A percentile compares a stretch with the other conserved stretches of the same genome.
These are phyloP conservation scores for Termitomyces sp. DNA, from an alignment of 768 basidiomycete genomes.

Conservation along the genomic window DNA sequence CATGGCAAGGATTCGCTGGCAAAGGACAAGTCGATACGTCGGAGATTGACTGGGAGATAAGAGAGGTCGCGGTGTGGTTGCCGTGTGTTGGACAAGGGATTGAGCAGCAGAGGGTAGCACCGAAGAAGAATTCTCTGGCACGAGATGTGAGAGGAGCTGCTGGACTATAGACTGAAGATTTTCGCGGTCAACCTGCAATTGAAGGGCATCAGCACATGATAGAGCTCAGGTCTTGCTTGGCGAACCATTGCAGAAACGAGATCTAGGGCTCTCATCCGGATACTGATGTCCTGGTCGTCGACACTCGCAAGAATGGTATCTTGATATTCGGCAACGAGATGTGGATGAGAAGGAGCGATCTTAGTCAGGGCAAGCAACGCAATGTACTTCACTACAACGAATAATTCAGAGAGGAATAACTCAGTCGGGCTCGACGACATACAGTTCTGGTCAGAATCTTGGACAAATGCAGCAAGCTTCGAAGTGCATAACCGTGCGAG, in stretches of 20 bases:
- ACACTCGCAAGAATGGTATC: slow-evolving; percentile 87
- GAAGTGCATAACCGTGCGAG: slow-evolving; percentile 88
- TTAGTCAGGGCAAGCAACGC: slow-evolving; percentile 92
- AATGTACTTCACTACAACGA: slow-evolving; percentile 88
- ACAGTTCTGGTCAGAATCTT: slow-evolving; percentile 96
- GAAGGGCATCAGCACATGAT: neutral
- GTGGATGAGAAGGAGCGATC: slow-evolving; percentile 89
- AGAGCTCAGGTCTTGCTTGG: neutral
- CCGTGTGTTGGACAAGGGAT: slow-evolving; percentile 42
- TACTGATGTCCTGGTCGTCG: slow-evolving; percentile 91
- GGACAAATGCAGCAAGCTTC: slow-evolving; percentile 87
- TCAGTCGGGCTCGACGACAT: slow-evolving; percentile 29
- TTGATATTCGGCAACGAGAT: slow-evolving; percentile 88
- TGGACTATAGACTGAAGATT: slow-evolving; percentile 90
- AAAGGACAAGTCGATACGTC: slow-evolving; percentile 81
- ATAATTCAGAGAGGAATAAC: slow-evolving; percentile 7
- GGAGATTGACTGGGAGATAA: slow-evolving; percentile 66
- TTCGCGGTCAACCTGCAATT: slow-evolving; percentile 67
- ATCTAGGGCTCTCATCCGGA: slow-evolving; percentile 93
- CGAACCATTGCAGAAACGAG: slow-evolving; percentile 89
- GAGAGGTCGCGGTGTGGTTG: slow-evolving; percentile 31
- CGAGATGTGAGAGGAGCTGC: slow-evolving; percentile 84
- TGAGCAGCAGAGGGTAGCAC: slow-evolving; percentile 59
- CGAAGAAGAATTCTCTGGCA: slow-evolving; percentile 50
- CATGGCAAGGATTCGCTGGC: slow-evolving; percentile 82